Percentiles rank a stretch among this genome's conserved stretches.
phyloP scores from a whole-genome alignment of 768 basidiomycete species.

The Mycena pura region DNA sequence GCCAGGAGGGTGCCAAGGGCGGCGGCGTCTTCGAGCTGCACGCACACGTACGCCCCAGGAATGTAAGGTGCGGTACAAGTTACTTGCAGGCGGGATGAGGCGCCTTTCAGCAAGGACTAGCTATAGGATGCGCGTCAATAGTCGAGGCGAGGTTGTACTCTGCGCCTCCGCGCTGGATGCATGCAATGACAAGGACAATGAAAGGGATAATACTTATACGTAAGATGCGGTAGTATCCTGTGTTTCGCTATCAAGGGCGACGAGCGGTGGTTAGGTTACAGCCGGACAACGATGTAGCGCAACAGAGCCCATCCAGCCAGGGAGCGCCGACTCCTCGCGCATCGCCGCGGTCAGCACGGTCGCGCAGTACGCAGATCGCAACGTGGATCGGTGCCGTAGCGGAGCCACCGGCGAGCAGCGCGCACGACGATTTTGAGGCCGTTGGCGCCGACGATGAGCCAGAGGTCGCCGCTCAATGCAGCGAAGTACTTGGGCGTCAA shows the following conservation, averaged over 20 bases:
- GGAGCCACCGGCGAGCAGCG: slow-evolving; percentile 53
- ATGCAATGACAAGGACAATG: not conserved
- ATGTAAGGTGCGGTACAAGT: not conserved
- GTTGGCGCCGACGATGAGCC: slow-evolving; percentile 57
- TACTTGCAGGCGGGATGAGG: slow-evolving; percentile 44
- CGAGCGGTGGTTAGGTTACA: not conserved
- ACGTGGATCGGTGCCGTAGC: slow-evolving; percentile 54
- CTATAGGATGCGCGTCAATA: slow-evolving; percentile 39
- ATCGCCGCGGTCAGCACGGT: slow-evolving; percentile 53
- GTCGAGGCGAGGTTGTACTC: slow-evolving; percentile 53
- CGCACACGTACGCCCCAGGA: too few species aligned
- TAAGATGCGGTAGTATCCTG: slow-evolving; percentile 47
- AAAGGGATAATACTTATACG: slow-evolving; percentile 2
- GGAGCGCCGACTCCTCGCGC: slow-evolving; percentile 58
- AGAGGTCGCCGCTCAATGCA: slow-evolving; percentile 48
- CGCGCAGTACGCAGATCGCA: slow-evolving; percentile 69
- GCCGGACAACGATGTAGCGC: not conserved
- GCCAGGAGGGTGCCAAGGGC: slow-evolving; percentile 60
- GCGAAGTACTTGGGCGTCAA: slow-evolving; percentile 51
- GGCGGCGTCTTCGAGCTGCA: slow-evolving; percentile 59
- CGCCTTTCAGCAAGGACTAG: slow-evolving; percentile 60
- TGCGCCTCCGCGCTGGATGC: slow-evolving; percentile 41
- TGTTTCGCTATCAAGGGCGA: slow-evolving; percentile 32
- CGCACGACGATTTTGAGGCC: slow-evolving; percentile 58
- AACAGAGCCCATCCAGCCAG: slow-evolving; percentile 62